Evolutionary conservation across 192 early-diverging fungal genomes (phyloP).

Genomic region (Chytriomyces confervae): DNA sequence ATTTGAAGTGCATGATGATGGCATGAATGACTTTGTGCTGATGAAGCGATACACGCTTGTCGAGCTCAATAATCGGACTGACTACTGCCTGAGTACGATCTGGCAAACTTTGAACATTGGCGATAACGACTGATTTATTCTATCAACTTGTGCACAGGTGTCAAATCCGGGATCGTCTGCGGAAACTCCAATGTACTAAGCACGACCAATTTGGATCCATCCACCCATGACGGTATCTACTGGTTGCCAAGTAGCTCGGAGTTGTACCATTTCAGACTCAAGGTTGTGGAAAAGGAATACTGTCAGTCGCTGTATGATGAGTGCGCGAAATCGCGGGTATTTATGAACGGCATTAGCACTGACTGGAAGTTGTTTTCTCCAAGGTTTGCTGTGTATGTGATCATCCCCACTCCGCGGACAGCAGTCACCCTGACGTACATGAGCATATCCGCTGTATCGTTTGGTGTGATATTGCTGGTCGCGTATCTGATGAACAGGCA

Average conservation of each 20-base stretch:
- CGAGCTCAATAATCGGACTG: constrained; percentile 38
- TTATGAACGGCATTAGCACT: neutral
- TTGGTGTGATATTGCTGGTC: constrained; percentile 25
- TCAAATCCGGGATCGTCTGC: constrained; percentile 11
- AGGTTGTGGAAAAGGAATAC: constrained; percentile 32
- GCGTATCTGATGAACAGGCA: constrained; percentile 7
- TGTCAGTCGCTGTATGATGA: constrained; percentile 14
- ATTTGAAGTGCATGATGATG: constrained; percentile 11
- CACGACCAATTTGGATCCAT: constrained; percentile 28
- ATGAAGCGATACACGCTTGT: constrained; percentile 17
- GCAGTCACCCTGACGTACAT: constrained; percentile 29
- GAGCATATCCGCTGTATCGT: constrained; percentile 27
- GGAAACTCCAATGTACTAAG: neutral
- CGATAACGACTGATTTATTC: neutral
- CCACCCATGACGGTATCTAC: neutral
- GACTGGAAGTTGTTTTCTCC: neutral
- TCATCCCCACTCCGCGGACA: constrained; percentile 31
- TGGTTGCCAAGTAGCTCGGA: constrained; percentile 26
- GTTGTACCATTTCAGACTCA: constrained; percentile 34
- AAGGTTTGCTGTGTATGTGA: constrained; percentile 26
- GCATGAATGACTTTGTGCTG: neutral
- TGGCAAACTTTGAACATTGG: neutral
- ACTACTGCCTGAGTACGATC: constrained; percentile 32
- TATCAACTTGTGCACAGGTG: neutral
- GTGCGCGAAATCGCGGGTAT: neutral